phyloP scores from a whole-genome alignment of 768 basidiomycete genomes.

The Thelephora aurantiotincta region DNA sequence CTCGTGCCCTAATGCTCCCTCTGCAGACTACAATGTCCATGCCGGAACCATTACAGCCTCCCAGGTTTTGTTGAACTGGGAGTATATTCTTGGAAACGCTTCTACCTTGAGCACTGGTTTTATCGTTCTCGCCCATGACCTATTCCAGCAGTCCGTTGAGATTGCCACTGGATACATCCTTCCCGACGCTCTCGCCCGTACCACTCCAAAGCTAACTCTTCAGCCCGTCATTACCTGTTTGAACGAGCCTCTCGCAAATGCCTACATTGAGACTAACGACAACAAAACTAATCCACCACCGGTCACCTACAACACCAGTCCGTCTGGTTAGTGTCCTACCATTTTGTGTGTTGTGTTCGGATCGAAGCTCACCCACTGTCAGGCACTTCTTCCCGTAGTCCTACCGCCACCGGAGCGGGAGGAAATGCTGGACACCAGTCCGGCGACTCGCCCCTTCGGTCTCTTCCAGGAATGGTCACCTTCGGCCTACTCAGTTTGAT shows the following conservation, averaged over 20 bases:
- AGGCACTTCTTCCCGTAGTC: no score
- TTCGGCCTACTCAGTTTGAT: no score
- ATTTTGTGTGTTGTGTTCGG: no score
- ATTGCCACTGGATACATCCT: constrained; percentile 80
- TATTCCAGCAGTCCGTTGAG: constrained; percentile 76
- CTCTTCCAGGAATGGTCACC: no score
- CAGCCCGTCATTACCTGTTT: constrained; percentile 60
- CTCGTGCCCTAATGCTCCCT: background rate
- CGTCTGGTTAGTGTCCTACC: no score
- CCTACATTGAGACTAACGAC: constrained; percentile 75
- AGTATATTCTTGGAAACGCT: constrained; percentile 54
- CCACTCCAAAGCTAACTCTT: constrained; percentile 45
- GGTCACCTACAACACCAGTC: background rate
- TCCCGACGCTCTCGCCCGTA: constrained; percentile 60
- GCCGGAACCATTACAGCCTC: constrained; percentile 37
- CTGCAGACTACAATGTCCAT: constrained; percentile 66
- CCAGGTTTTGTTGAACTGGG: constrained; percentile 58
- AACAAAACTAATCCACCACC: constrained; percentile 48
- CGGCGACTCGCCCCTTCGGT: no score
- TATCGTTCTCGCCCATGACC: constrained; percentile 80
- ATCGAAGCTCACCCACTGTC: no score
- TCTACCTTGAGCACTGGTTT: constrained; percentile 55
- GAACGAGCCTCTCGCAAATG: constrained; percentile 38
- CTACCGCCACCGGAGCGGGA: no score
- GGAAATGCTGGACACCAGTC: no score